These are phyloP conservation scores for Linum lewisii DNA, from an alignment of 345 rosid species.

Conservation along the genomic window DNA sequence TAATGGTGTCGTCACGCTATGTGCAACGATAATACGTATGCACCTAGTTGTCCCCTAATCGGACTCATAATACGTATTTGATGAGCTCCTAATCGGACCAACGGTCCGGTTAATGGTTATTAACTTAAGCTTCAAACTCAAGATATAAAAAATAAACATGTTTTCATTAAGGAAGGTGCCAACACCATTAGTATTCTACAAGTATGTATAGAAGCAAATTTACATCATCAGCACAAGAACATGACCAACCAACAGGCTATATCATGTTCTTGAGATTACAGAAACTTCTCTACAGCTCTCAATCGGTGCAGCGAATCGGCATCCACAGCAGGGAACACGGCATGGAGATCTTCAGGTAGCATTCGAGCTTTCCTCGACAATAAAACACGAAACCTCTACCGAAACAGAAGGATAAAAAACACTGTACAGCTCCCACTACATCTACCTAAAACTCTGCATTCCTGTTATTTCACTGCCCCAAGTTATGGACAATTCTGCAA, in stretches of 20 bases:
- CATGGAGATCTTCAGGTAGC: slow-evolving; percentile 7
- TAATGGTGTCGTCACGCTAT: no score
- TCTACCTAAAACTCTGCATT: slow-evolving; percentile 25
- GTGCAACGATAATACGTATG: no score
- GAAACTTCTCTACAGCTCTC: neutral
- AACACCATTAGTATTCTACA: slow-evolving; percentile 14
- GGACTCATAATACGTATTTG: no score
- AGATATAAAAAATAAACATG: neutral
- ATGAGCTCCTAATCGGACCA: no score
- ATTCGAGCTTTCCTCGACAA: slow-evolving; percentile 3
- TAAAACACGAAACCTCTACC: slow-evolving; percentile 4
- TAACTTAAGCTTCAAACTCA: no score
- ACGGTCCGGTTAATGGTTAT: no score
- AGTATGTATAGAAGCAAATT: neutral
- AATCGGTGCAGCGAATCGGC: neutral
- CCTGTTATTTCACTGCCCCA: slow-evolving; percentile 5
- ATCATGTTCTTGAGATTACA: neutral
- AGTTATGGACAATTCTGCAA: slow-evolving; percentile 16
- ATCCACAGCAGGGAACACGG: neutral
- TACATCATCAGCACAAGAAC: neutral
- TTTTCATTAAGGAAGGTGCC: neutral
- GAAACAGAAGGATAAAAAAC: neutral
- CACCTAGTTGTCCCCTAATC: no score
- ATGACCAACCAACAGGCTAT: neutral
- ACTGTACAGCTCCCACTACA: slow-evolving; percentile 20